Conservation (phyloP, 2,329 filamentous ascomycete genomes). For the Apiospora hydei region DNA sequence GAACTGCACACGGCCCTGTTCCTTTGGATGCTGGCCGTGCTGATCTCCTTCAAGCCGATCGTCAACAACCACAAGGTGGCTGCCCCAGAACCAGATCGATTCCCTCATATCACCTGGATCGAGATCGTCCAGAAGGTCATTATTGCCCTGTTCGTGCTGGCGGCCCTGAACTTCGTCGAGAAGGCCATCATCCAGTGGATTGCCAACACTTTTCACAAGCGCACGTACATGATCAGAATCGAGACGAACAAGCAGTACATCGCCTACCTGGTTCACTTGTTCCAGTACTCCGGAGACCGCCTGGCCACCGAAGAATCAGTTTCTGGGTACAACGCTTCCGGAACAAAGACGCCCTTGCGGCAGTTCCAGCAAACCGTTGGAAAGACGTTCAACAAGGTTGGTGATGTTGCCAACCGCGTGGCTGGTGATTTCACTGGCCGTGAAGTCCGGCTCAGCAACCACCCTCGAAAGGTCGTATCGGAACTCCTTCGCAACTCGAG, state of each 20-base stretch:
- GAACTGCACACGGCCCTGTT: constrained; percentile 88
- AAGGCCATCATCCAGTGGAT: constrained; percentile 97
- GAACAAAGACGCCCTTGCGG: constrained; percentile 76
- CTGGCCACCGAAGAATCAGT: constrained; percentile 61
- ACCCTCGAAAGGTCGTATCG: constrained; percentile 84
- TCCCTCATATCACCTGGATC: constrained; percentile 71
- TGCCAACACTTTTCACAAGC: constrained; percentile 88
- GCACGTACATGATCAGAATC: constrained; percentile 90
- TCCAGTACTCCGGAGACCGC: constrained; percentile 79
- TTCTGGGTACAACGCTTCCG: constrained; percentile 58
- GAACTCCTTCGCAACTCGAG: constrained; percentile 75
- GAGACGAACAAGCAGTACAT: constrained; percentile 94
- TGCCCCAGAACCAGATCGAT: constrained; percentile 49
- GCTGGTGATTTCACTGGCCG: constrained; percentile 83
- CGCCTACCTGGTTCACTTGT: constrained; percentile 60
- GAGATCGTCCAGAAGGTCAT: constrained; percentile 83
- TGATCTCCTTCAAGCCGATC: constrained; percentile 85
- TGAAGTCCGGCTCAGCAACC: constrained; percentile 68
- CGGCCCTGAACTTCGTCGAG: constrained; percentile 82
- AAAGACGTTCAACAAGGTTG: constrained; percentile 79
- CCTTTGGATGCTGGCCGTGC: constrained; percentile 88
- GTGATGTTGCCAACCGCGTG: constrained; percentile 74
- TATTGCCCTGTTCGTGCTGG: constrained; percentile 81
- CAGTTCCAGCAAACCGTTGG: constrained; percentile 78
- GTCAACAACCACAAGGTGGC: constrained; percentile 66